Evolutionary conservation across 163 green algal species (phyloP).

Genomic region (Volvox carteri): DNA sequence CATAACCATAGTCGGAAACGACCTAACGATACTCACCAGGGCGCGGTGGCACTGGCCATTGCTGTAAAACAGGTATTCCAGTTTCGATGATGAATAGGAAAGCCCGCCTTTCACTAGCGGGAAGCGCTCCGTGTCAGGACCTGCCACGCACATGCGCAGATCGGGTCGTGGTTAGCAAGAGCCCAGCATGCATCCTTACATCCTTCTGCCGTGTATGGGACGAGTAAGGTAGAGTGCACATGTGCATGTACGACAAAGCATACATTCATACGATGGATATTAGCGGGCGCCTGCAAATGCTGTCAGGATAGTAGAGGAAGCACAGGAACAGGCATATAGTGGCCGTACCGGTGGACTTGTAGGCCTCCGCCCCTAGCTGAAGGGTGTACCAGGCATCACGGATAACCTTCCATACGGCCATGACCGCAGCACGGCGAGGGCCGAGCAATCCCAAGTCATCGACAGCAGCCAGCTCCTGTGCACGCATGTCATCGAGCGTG

Average conservation of each 20-base stretch:
- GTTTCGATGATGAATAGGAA: not conserved
- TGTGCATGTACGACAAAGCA: too few relatives aligned
- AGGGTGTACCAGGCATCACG: slow-evolving; percentile 10
- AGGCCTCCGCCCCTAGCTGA: not conserved
- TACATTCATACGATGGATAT: too few relatives aligned
- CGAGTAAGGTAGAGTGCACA: too few relatives aligned
- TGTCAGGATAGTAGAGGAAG: too few relatives aligned
- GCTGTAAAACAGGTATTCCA: not conserved
- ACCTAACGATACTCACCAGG: not conserved
- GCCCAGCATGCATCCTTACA: too few relatives aligned
- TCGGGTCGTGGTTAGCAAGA: too few relatives aligned
- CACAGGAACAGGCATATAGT: too few relatives aligned
- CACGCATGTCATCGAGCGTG: not conserved
- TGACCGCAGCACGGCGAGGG: not conserved
- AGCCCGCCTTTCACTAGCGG: slow-evolving; percentile 8
- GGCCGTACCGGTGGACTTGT: not conserved
- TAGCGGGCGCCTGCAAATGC: too few relatives aligned
- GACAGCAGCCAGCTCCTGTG: slow-evolving; percentile 22
- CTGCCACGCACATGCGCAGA: too few relatives aligned
- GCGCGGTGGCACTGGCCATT: not conserved
- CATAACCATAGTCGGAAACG: too few relatives aligned
- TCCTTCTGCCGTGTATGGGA: too few relatives aligned
- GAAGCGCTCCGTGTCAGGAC: slow-evolving; percentile 26
- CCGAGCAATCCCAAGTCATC: not conserved
- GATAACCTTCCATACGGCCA: not conserved